These are phyloP conservation scores for Fonsecaea pedrosoi DNA, from an alignment of 2,329 filamentous ascomycete species.

Conservation along the genomic window DNA sequence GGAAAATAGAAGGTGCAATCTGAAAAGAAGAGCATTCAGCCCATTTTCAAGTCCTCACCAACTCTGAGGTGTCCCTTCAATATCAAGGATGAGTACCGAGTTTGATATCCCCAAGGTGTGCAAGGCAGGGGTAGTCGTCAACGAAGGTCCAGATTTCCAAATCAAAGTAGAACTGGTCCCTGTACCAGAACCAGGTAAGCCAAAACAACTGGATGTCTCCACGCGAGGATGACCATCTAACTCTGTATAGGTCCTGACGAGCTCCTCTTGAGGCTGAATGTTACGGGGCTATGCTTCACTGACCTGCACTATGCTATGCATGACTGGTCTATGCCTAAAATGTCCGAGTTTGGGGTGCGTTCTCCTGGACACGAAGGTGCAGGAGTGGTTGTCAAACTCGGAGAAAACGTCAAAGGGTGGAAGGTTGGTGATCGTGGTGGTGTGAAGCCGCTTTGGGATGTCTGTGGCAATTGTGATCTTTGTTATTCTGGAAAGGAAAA, in stretches of 20 bases:
- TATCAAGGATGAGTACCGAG: too few species aligned
- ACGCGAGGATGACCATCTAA: not conserved
- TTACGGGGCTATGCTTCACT: conserved; percentile 63
- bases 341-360: conserved; percentile 28
- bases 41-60: too few species aligned
- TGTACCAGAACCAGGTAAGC: conserved; percentile 56
- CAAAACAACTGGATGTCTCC: not conserved
- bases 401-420: conserved; percentile 42
- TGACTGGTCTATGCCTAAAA: conserved; percentile 18
- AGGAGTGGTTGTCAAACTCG: conserved; percentile 49
- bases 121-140: conserved; percentile 56
- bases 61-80: too few species aligned
- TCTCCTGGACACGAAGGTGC: conserved; percentile 56
- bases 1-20: too few species aligned
- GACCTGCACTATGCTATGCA: conserved; percentile 62
- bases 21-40: too few species aligned
- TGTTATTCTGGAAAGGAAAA: conserved; percentile 41
- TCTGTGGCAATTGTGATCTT: conserved; percentile 45
- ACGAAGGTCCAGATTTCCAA: conserved; percentile 58
- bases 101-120: not conserved
- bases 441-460: conserved; percentile 49
- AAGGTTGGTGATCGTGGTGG: conserved; percentile 45
- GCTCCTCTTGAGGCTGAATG: conserved; percentile 62
- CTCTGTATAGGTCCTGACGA: conserved; percentile 57
- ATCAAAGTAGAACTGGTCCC: conserved; percentile 57